phyloP scores from a whole-genome alignment of 306 rosid genomes.

The Prunus padus region DNA sequence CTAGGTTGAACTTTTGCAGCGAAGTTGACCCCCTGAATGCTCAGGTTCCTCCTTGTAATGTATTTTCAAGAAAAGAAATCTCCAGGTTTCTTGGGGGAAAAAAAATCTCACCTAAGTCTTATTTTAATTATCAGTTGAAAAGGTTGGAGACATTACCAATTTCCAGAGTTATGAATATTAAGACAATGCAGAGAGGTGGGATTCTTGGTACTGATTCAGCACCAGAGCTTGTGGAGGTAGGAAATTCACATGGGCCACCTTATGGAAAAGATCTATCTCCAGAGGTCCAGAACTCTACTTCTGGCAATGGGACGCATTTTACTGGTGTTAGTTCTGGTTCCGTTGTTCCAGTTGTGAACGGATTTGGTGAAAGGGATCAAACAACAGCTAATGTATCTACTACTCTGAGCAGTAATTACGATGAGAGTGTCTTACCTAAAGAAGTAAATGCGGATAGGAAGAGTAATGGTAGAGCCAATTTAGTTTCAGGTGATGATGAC shows the following conservation, averaged over 20 bases:
- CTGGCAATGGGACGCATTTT: constrained; percentile 38
- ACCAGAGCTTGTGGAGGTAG: constrained; percentile 36
- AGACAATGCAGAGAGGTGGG: constrained; percentile 25
- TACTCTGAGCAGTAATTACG: constrained; percentile 25
- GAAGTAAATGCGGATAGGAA: constrained; percentile 32
- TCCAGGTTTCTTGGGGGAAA: constrained; percentile 58
- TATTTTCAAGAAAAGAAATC: constrained; percentile 76
- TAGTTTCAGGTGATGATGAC: constrained; percentile 46
- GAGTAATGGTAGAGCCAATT: constrained; percentile 36
- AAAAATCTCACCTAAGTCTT: constrained; percentile 49
- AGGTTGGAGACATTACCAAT: constrained; percentile 36
- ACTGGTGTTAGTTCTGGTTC: constrained; percentile 41
- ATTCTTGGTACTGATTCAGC: constrained; percentile 29
- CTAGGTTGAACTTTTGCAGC: constrained; percentile 31
- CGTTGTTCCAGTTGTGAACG: constrained; percentile 39
- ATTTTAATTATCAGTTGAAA: constrained; percentile 41
- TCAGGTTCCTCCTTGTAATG: constrained; percentile 76
- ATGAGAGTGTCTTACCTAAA: constrained; percentile 34
- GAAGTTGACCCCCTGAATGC: constrained; percentile 67
- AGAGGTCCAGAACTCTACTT: constrained; percentile 32
- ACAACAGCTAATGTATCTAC: constrained; percentile 25
- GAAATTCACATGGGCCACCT: constrained; percentile 42
- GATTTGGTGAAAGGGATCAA: constrained; percentile 42
- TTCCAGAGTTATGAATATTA: constrained; percentile 36
- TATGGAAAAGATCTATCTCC: constrained; percentile 33